Conservation (phyloP, 2,329 filamentous ascomycete species). For the Aspergillus tubingensis region DNA sequence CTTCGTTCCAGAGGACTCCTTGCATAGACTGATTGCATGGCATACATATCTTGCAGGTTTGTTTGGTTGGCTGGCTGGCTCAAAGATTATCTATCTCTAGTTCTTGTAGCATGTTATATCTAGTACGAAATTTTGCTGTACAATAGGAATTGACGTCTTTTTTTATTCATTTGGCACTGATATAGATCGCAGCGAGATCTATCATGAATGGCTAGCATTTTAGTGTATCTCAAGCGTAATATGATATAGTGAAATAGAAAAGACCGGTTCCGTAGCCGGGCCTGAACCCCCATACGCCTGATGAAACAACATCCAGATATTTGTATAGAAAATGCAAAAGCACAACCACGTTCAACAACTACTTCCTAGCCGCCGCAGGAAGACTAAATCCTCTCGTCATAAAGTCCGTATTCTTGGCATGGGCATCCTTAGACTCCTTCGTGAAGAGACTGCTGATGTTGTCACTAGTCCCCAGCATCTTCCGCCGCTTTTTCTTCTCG, state of each 20-base stretch:
- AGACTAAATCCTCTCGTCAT: conserved; percentile 62
- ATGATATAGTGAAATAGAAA: background rate
- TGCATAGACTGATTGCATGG: conserved; percentile 32
- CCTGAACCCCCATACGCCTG: conserved; percentile 6
- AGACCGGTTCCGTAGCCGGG: conserved; percentile 1
- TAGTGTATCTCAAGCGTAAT: background rate
- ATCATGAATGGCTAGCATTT: background rate
- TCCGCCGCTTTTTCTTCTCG: conserved; percentile 75
- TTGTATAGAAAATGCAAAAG: background rate
- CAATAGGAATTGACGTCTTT: conserved; percentile 22
- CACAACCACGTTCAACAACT: conserved; percentile 8
- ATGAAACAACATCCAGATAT: background rate
- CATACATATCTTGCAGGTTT: too few relatives aligned
- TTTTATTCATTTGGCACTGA: conserved; percentile 3
- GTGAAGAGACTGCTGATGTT: conserved; percentile 59
- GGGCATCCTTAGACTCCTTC: conserved; percentile 44
- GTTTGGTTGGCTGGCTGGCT: background rate
- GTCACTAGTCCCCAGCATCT: conserved; percentile 63
- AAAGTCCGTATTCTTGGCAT: conserved; percentile 53
- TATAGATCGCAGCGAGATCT: conserved; percentile 8
- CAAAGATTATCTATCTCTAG: conserved; percentile 14
- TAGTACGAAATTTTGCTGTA: conserved; percentile 21
- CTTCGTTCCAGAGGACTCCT: conserved; percentile 64
- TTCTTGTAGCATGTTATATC: conserved; percentile 25
- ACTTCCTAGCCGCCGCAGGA: conserved; percentile 47